Conservation (phyloP, 2,329 filamentous ascomycete species). For the Diaporthe nobilis region DNA sequence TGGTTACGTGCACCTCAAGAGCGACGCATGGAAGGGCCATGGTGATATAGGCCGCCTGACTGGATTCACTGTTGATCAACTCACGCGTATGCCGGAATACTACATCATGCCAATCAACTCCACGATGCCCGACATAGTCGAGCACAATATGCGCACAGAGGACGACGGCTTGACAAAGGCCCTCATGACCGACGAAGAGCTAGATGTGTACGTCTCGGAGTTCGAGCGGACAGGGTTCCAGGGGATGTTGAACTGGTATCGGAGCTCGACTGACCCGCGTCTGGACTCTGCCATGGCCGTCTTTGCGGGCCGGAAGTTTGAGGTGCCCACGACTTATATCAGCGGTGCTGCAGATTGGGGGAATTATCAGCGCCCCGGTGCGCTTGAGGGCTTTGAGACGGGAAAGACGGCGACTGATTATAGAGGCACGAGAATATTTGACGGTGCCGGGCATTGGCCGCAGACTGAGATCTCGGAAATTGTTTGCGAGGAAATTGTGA, state of each 20-base stretch:
- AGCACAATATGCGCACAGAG: conserved; percentile 67
- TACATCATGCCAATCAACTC: conserved; percentile 74
- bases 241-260: conserved; percentile 78
- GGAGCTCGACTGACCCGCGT: conserved; percentile 65
- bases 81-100: conserved; percentile 75
- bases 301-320: conserved; percentile 72
- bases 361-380: conserved; percentile 76
- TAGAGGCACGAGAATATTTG: conserved; percentile 65
- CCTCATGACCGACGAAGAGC: conserved; percentile 72
- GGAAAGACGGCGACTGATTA: conserved; percentile 66
- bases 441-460: conserved; percentile 78
- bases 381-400: conserved; percentile 67
- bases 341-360: conserved; percentile 76
- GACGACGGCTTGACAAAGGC: conserved; percentile 56
- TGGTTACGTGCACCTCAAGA: conserved; percentile 79
- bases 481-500: conserved; percentile 26
- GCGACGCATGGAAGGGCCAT: conserved; percentile 67
- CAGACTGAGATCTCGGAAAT: conserved; percentile 52
- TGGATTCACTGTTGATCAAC: conserved; percentile 68
- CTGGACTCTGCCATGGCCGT: conserved; percentile 65
- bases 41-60: conserved; percentile 68
- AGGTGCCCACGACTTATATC: conserved; percentile 74
- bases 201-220: conserved; percentile 72
- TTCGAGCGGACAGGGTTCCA: conserved; percentile 75
- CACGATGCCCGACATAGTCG: conserved; percentile 72